Conservation (phyloP, 2,329 filamentous ascomycete genomes). For the Epichloe baconii region DNA sequence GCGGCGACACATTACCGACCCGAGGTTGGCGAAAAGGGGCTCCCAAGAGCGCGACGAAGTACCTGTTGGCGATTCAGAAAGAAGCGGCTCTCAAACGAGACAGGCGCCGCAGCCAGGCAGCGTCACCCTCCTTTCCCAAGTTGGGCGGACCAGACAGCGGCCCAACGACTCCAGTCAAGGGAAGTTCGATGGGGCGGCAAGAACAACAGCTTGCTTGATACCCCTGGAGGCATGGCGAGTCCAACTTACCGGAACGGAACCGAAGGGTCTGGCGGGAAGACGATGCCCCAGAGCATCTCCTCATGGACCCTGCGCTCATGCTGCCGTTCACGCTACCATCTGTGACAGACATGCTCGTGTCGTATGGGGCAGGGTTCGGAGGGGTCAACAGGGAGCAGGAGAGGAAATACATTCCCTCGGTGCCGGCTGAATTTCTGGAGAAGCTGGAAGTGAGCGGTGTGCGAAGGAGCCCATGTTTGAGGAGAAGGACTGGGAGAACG, state of each 20-base stretch:
- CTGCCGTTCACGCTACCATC: slow-evolving; percentile 91
- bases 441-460: slow-evolving; percentile 58
- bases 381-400: slow-evolving; percentile 84
- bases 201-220: slow-evolving; percentile 24
- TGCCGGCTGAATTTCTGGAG: slow-evolving; percentile 83
- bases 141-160: slow-evolving; percentile 21
- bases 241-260: slow-evolving; percentile 23
- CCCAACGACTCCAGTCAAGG: slow-evolving; percentile 31
- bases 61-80: slow-evolving; percentile 67
- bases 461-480: slow-evolving; percentile 44
- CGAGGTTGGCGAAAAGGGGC: slow-evolving; percentile 86
- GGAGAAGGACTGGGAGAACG: slow-evolving; percentile 55
- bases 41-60: slow-evolving; percentile 81
- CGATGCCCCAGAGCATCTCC: slow-evolving; percentile 58
- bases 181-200: slow-evolving; percentile 19
- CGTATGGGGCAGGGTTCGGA: slow-evolving; percentile 87
- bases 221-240: slow-evolving; percentile 27
- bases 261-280: slow-evolving; percentile 40
- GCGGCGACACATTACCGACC: slow-evolving; percentile 85
- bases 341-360: slow-evolving; percentile 93
- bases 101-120: slow-evolving; percentile 33
- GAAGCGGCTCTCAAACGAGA: slow-evolving; percentile 52
- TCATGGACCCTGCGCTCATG: slow-evolving; percentile 83
- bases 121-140: slow-evolving; percentile 27
- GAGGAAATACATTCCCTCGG: slow-evolving; percentile 88